These are phyloP conservation scores for Tulasnella sp. DNA, from an alignment of 768 basidiomycete species.

Conservation along the genomic window DNA sequence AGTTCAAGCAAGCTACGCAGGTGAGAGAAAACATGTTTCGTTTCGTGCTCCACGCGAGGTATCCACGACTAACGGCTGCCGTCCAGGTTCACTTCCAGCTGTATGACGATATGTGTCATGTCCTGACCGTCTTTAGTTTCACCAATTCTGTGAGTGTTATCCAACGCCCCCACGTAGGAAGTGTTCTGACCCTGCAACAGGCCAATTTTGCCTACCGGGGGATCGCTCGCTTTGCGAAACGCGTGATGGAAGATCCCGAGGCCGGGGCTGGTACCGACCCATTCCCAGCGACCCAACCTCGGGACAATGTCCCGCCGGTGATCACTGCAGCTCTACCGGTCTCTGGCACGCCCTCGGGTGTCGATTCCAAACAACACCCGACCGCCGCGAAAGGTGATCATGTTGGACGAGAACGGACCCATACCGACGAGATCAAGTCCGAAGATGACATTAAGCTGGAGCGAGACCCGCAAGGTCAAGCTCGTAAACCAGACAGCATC, in stretches of 20 bases:
- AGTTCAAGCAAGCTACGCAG: conserved; percentile 48
- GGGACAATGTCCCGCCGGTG: not conserved
- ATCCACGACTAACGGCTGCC: conserved; percentile 32
- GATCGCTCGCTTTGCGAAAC: conserved; percentile 24
- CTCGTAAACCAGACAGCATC: not conserved
- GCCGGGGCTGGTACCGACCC: conserved; percentile 5
- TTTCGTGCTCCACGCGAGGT: conserved; percentile 37
- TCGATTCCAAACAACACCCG: conserved; percentile 2
- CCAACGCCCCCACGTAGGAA: not conserved
- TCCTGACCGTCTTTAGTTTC: conserved; percentile 68
- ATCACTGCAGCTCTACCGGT: not conserved
- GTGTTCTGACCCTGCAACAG: conserved; percentile 8
- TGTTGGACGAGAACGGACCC: not conserved
- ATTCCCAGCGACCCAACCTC: conserved; percentile 5
- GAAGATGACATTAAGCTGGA: not conserved
- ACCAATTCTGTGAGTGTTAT: conserved; percentile 39
- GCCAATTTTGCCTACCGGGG: conserved; percentile 18
- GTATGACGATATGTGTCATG: conserved; percentile 79
- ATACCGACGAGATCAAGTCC: not conserved
- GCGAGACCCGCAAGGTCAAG: not conserved
- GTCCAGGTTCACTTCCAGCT: conserved; percentile 80
- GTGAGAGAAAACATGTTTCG: conserved; percentile 9
- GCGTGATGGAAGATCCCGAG: conserved; percentile 18
- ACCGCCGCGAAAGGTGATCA: not conserved
- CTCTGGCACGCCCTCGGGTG: not conserved